phyloP scores from a whole-genome alignment of 371 early-diverging fungal genomes.

The Mortierella sp. region DNA sequence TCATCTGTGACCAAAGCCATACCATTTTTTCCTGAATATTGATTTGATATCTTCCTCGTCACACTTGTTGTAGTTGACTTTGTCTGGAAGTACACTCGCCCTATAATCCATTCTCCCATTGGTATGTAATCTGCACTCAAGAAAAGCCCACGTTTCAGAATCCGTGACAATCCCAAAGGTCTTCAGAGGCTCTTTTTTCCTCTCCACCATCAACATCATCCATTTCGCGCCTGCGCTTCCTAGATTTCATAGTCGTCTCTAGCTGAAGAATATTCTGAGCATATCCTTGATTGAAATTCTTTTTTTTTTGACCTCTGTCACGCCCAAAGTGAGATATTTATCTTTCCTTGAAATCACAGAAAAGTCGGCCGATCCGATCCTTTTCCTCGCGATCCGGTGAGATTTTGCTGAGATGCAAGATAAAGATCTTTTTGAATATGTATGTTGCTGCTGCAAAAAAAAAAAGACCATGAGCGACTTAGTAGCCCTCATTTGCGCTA shows the following conservation, averaged over 20 bases:
- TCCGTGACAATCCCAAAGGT: slow-evolving; percentile 20
- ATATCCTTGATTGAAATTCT: slow-evolving; percentile 13
- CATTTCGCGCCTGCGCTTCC: slow-evolving; percentile 6
- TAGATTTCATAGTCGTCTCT: slow-evolving; percentile 9
- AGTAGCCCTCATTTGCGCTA: no score
- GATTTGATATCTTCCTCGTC: background rate
- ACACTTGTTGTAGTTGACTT: background rate
- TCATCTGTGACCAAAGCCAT: slow-evolving; percentile 2
- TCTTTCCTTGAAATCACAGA: background rate
- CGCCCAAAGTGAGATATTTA: background rate
- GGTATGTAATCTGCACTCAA: slow-evolving; percentile 9
- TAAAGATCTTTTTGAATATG: no score
- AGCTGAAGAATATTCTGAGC: slow-evolving; percentile 9
- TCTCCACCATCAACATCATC: background rate
- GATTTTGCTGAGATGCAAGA: background rate
- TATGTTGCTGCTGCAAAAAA: no score
- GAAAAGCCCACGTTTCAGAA: slow-evolving; percentile 14
- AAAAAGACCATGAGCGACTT: no score
- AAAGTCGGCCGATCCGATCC: background rate
- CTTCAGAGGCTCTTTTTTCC: background rate
- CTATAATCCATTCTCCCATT: background rate
- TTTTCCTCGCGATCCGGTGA: background rate
- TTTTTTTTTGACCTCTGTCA: slow-evolving; percentile 14
- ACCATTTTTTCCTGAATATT: background rate
- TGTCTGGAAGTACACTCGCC: background rate